Conservation (phyloP, 2,329 filamentous ascomycete genomes). For the Alternaria panax region DNA sequence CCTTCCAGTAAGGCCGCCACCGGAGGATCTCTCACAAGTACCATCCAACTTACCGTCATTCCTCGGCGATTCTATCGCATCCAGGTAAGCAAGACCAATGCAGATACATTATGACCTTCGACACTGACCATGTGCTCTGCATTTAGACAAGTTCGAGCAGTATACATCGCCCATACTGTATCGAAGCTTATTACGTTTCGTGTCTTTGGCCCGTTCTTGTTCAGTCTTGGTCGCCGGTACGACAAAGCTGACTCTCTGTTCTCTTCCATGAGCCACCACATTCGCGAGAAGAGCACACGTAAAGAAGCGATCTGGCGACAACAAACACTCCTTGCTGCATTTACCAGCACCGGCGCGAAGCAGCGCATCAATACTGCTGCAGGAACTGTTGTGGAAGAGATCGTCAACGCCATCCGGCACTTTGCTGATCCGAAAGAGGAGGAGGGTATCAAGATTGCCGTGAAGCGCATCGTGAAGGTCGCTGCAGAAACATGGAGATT, state of each 20-base stretch:
- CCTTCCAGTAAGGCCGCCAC: slow-evolving; percentile 59
- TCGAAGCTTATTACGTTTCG: slow-evolving; percentile 64
- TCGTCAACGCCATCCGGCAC: slow-evolving; percentile 61
- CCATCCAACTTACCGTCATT: slow-evolving; percentile 63
- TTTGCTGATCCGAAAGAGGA: slow-evolving; percentile 61
- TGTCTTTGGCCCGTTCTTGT: slow-evolving; percentile 66
- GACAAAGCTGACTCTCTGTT: slow-evolving; percentile 65
- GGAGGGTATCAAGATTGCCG: slow-evolving; percentile 59
- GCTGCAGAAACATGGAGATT: slow-evolving; percentile 67
- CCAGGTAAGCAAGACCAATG: slow-evolving; percentile 42
- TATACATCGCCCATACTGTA: slow-evolving; percentile 64
- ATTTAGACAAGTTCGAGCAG: slow-evolving; percentile 57
- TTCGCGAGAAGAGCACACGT: slow-evolving; percentile 63
- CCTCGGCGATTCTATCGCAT: slow-evolving; percentile 60
- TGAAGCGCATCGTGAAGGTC: slow-evolving; percentile 64
- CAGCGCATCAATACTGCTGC: slow-evolving; percentile 64
- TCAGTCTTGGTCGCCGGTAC: slow-evolving; percentile 62
- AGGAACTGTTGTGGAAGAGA: slow-evolving; percentile 64
- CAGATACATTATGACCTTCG: background rate
- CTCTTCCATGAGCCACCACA: slow-evolving; percentile 62
- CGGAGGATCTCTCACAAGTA: slow-evolving; percentile 60
- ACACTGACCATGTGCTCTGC: slow-evolving; percentile 5
- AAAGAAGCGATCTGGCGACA: slow-evolving; percentile 66
- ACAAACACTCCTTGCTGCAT: slow-evolving; percentile 64
- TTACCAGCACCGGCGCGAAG: slow-evolving; percentile 64